Base-by-base conservation (phyloP, 257 asterid genomes). In the Nicotiana undulata region DNA sequence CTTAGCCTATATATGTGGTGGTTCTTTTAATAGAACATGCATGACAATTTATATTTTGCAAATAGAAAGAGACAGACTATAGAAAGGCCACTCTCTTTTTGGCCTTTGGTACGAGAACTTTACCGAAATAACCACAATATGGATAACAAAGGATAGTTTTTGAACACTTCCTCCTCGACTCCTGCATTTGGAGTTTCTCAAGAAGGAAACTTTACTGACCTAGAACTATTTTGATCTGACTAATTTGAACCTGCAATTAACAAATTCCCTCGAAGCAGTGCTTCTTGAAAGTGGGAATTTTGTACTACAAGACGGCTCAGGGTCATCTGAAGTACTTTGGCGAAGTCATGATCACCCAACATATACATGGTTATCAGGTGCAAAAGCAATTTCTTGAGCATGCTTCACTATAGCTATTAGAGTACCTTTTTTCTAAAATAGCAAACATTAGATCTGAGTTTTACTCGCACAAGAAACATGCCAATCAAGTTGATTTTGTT, bases 261-360 rank as follows among this genome's bases (percentile, higher is more conserved):
- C 83, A 20, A 37, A 31, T 12, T 34, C 85, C 4, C 66, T 78
- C 8, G 89, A 85, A 80, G 89, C 90, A 32, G 85, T 84, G 22
- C 88, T 84, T 85, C 83, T 85, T 31, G 86, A 88, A 24, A 59
- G 20, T 55, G 89, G 89, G 16, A 88, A 88, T 77, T 79, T 86
- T 9, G 75, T 86, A 34, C 61, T 86, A 18, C 80, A 88, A 52
- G 87, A 85, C 68, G 58, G 76, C 29, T 72, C 78, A 17, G 70
- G 24, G 20, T 76, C 83, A 18, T 6, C 20, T 12, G 31, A 32
- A 6, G 58, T 83, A 52, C 75, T 79, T 20, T 88, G 91, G 89
- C 86, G 83, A 56, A 88, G 88, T 61, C 86, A 86, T 79, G 86
- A 88, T 79, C 67, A 82, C 16, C 89, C 88, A 18, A 86, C 91